A percentile compares a stretch with the other conserved stretches of the same genome.
phyloP scores from a whole-genome alignment of 495 filamentous ascomycete species.

The Penicillium steckii region DNA sequence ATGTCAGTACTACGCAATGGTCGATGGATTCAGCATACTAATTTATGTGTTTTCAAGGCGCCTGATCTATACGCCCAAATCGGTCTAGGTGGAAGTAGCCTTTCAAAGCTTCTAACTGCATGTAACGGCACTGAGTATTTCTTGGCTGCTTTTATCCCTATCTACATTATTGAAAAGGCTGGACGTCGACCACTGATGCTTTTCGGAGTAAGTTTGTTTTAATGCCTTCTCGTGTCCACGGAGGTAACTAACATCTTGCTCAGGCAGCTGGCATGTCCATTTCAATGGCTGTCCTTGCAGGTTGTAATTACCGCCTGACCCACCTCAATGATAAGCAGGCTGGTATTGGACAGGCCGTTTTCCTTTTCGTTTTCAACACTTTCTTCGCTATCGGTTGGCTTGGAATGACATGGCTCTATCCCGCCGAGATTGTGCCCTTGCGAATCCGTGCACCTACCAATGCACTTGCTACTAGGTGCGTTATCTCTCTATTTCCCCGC shows the following conservation, averaged over 20 bases:
- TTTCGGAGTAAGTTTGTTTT: constrained; percentile 55
- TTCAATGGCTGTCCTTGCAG: constrained; percentile 60
- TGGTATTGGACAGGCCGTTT: constrained; percentile 44
- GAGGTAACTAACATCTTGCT: background rate
- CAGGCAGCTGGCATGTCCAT: constrained; percentile 54
- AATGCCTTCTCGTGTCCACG: too few species aligned
- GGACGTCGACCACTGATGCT: constrained; percentile 68
- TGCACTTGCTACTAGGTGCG: constrained; percentile 16
- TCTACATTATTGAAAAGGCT: constrained; percentile 62
- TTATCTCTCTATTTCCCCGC: background rate
- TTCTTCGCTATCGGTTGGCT: constrained; percentile 73
- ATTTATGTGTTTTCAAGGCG: constrained; percentile 29
- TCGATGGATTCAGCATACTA: constrained; percentile 32
- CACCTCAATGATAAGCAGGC: constrained; percentile 31
- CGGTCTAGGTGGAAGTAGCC: constrained; percentile 42
- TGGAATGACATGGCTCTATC: constrained; percentile 70
- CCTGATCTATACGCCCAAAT: constrained; percentile 34
- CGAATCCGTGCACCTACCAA: constrained; percentile 26
- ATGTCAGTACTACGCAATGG: constrained; percentile 33
- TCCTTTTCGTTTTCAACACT: constrained; percentile 62
- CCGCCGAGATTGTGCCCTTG: constrained; percentile 57
- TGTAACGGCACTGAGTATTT: constrained; percentile 68
- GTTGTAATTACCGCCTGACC: constrained; percentile 36
- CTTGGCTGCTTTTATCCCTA: constrained; percentile 62
- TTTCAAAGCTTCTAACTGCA: constrained; percentile 43